These are phyloP conservation scores for Kodamaea arcana DNA, from an alignment of 1,139 yeast species.

Conservation along the genomic window DNA sequence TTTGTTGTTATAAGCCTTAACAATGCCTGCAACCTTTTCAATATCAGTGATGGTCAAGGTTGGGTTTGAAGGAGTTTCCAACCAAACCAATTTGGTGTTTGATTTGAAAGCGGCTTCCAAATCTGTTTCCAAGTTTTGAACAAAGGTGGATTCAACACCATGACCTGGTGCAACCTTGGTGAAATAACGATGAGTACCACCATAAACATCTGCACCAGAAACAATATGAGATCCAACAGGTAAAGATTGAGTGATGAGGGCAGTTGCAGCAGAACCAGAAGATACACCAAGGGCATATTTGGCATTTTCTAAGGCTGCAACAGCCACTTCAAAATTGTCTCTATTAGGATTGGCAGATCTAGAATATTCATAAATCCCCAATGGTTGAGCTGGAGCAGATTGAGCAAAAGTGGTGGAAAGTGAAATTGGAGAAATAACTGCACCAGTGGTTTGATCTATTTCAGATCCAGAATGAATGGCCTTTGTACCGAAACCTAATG, in stretches of 20 bases:
- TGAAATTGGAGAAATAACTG: conserved; percentile 82
- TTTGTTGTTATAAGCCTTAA: conserved; percentile 43
- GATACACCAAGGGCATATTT: conserved; percentile 75
- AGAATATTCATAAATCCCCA: conserved; percentile 81
- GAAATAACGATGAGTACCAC: conserved; percentile 91
- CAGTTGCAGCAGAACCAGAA: conserved; percentile 86
- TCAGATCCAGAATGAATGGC: conserved; percentile 86
- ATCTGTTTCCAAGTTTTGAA: conserved; percentile 60
- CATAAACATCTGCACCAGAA: conserved; percentile 85
- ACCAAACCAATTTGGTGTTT: conserved; percentile 77
- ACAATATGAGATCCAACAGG: conserved; percentile 72
- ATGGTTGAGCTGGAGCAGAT: conserved; percentile 67
- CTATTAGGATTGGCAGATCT: conserved; percentile 89
- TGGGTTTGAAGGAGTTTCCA: conserved; percentile 88
- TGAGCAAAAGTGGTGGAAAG: conserved; percentile 86
- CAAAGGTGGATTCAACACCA: conserved; percentile 69
- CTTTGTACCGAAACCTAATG: conserved; percentile 62
- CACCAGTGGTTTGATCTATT: conserved; percentile 73
- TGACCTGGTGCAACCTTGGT: conserved; percentile 81
- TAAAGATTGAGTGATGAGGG: conserved; percentile 69
- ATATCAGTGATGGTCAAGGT: conserved; percentile 76
- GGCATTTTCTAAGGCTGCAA: conserved; percentile 78
- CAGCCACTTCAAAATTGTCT: conserved; percentile 73
- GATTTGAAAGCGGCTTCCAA: conserved; percentile 52
- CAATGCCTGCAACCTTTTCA: conserved; percentile 50